These are phyloP conservation scores for Adenanthera pavonina DNA, from an alignment of 306 rosid genomes.

Conservation along the genomic window DNA sequence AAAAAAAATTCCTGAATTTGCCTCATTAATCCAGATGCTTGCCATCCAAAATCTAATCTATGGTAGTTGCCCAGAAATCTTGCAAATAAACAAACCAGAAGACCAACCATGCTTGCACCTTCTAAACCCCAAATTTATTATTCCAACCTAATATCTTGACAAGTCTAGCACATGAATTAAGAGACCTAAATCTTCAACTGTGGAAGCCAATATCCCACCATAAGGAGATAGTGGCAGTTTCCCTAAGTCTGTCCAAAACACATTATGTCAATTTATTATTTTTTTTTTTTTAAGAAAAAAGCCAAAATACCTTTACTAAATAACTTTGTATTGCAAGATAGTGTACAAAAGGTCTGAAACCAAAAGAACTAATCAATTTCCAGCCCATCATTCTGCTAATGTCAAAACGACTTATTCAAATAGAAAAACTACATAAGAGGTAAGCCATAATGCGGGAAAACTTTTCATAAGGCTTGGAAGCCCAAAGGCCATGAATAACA, in stretches of 20 bases:
- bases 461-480: background rate
- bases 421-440: background rate
- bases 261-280: background rate
- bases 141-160: background rate
- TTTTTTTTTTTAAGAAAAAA: background rate
- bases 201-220: background rate
- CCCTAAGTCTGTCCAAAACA: background rate
- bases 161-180: background rate
- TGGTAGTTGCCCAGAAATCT: background rate
- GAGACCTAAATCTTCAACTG: background rate
- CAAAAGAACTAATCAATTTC: background rate
- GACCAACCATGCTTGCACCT: background rate
- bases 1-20: background rate
- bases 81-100: background rate
- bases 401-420: background rate
- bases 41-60: background rate
- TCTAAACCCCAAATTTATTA: background rate
- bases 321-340: background rate
- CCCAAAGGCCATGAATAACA: background rate
- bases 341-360: background rate
- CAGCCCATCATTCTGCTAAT: background rate
- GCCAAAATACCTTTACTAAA: background rate
- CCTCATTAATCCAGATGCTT: background rate
- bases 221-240: background rate
- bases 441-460: background rate